phyloP scores from a whole-genome alignment of 192 early-diverging fungal genomes.

The Rhizophlyctis rosea region DNA sequence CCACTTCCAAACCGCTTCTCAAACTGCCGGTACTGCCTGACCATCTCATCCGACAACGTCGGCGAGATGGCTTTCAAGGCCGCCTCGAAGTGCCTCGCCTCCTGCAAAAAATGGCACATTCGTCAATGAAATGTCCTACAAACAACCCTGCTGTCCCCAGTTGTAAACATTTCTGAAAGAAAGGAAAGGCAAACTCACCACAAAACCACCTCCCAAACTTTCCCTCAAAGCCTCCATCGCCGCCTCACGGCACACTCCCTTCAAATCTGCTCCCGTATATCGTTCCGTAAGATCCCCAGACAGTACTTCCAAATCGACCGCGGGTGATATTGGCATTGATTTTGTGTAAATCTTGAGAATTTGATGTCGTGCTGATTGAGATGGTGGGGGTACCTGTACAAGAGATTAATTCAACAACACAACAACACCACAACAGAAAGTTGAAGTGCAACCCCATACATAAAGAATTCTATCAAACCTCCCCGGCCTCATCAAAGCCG shows the following conservation, averaged over 20 bases:
- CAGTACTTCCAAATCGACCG: constrained; percentile 48
- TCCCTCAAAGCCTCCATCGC: constrained; percentile 48
- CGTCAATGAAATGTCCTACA: constrained; percentile 18
- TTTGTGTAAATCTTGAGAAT: constrained; percentile 68
- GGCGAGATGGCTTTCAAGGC: constrained; percentile 57
- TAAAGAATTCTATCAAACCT: constrained; percentile 87
- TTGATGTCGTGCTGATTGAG: constrained; percentile 43
- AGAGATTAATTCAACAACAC: not conserved
- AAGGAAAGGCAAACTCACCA: constrained; percentile 16
- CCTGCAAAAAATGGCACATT: constrained; percentile 7
- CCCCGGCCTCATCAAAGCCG: constrained; percentile 78
- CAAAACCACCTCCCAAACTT: constrained; percentile 7
- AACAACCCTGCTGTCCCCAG: not conserved
- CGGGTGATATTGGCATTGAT: constrained; percentile 52
- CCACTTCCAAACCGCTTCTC: constrained; percentile 36
- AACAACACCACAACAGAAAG: not conserved
- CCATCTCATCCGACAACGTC: constrained; percentile 59
- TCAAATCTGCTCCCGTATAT: constrained; percentile 79
- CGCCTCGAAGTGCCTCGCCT: constrained; percentile 50
- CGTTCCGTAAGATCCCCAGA: constrained; percentile 51
- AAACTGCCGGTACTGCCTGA: constrained; percentile 59
- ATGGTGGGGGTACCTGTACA: constrained; percentile 56
- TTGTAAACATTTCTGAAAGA: constrained; percentile 45
- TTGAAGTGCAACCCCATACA: constrained; percentile 14
- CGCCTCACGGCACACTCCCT: constrained; percentile 61